Conservation (phyloP, 2,329 filamentous ascomycete species). For the Aspergillus fischeri region DNA sequence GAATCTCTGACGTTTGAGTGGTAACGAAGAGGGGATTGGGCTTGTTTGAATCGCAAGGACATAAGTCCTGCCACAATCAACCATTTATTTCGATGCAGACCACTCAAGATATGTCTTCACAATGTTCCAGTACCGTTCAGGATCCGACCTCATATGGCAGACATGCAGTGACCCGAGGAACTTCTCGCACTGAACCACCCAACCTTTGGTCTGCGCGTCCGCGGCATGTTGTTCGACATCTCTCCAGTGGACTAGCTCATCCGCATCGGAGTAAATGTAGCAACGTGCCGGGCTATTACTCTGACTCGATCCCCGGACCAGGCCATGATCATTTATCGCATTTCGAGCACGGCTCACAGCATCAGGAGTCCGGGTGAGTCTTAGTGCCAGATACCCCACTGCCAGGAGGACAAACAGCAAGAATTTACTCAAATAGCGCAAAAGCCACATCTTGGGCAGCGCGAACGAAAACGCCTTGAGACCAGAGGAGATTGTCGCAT, state of each 20-base stretch:
- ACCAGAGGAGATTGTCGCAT: conserved; percentile 20
- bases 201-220: conserved; percentile 28
- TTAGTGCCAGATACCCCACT: conserved; percentile 14
- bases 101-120: conserved; percentile 23
- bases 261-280: conserved; percentile 40
- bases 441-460: conserved; percentile 30
- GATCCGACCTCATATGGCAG: conserved; percentile 36
- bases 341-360: conserved; percentile 24
- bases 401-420: conserved; percentile 23
- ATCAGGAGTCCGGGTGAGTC: conserved; percentile 18
- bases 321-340: conserved; percentile 28
- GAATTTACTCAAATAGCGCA: conserved; percentile 24
- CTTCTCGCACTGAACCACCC: conserved; percentile 31
- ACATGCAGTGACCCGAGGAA: conserved; percentile 38
- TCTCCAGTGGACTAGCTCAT: conserved; percentile 33
- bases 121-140: conserved; percentile 38
- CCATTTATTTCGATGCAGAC: neutral
- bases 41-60: neutral
- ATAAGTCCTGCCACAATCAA: neutral
- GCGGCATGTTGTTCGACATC: conserved; percentile 37
- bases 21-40: neutral
- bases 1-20: neutral
- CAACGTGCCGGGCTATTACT: conserved; percentile 21
- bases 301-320: conserved; percentile 13
- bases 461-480: conserved; percentile 34